Evolutionary conservation across 805 yeast genomes (phyloP).

Genomic region (Saccharomyces cerevisiae): DNA sequence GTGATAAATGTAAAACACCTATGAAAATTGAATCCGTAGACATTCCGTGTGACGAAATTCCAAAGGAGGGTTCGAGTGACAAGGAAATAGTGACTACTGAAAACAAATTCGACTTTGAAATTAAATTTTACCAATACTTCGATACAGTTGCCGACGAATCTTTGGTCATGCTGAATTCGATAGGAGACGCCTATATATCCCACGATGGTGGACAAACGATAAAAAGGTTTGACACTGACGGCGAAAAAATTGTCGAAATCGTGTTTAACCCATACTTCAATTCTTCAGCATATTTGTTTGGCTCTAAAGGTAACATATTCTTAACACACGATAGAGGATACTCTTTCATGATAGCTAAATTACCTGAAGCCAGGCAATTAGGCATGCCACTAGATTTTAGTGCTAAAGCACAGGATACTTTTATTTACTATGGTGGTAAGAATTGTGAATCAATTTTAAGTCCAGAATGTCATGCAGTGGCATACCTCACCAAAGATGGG

Average conservation of each 20-base stretch:
- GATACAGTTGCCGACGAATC: too few relatives aligned
- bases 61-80: neutral
- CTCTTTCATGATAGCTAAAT: slow-evolving; percentile 38
- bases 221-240: slow-evolving; percentile 30
- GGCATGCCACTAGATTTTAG: slow-evolving; percentile 52
- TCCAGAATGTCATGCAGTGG: slow-evolving; percentile 47
- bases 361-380: slow-evolving; percentile 44
- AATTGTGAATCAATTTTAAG: too few relatives aligned
- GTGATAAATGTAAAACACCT: slow-evolving; percentile 18
- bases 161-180: too few relatives aligned
- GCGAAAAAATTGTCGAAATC: slow-evolving; percentile 44
- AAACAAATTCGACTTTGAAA: too few relatives aligned
- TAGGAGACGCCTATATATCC: too few relatives aligned
- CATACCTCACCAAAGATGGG: slow-evolving; percentile 56
- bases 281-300: slow-evolving; percentile 32
- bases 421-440: slow-evolving; percentile 65
- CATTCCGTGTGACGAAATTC: slow-evolving; percentile 19
- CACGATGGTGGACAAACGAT: too few relatives aligned
- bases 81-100: slow-evolving; percentile 32
- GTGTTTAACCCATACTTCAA: slow-evolving; percentile 45
- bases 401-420: slow-evolving; percentile 43
- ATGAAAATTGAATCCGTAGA: slow-evolving; percentile 23
- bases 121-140: too few relatives aligned
- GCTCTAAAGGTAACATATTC: slow-evolving; percentile 43
- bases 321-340: slow-evolving; percentile 62